Evolutionary conservation across 179 eudicot species (phyloP).

Genomic region (Monotropa hypopitys): DNA sequence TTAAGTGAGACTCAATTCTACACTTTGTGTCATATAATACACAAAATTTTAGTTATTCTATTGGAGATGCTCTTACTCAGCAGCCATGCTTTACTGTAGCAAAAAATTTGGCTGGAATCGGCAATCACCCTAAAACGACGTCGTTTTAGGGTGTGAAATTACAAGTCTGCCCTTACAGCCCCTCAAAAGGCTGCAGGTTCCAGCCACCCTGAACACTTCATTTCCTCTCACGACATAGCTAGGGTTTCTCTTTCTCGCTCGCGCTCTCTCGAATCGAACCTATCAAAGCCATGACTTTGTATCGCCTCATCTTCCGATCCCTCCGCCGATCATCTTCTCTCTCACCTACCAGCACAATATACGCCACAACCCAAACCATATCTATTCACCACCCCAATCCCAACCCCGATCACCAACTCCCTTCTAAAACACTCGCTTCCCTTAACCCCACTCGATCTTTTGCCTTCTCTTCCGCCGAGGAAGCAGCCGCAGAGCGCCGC

Average conservation of each 20-base stretch:
- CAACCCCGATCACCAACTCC: neutral
- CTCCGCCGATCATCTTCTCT: constrained; percentile 14
- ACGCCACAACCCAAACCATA: constrained; percentile 10
- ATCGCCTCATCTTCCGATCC: constrained; percentile 12
- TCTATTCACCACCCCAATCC: neutral
- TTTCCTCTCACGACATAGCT: neutral
- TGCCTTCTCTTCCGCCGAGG: constrained; percentile 84
- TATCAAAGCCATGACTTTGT: constrained; percentile 3
- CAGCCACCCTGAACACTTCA: neutral
- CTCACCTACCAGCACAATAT: constrained; percentile 4
- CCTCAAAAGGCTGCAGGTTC: too few species aligned
- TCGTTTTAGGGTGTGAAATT: too few species aligned
- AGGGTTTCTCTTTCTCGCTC: neutral
- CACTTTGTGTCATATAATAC: too few species aligned
- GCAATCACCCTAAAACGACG: too few species aligned
- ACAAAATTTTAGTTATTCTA: too few species aligned
- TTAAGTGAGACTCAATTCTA: too few species aligned
- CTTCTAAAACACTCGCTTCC: constrained; percentile 12
- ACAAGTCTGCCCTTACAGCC: too few species aligned
- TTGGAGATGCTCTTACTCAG: too few species aligned
- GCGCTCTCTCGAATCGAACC: neutral
- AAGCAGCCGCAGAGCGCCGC: constrained; percentile 81
- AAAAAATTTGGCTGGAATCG: too few species aligned
- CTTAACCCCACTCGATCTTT: constrained; percentile 10
- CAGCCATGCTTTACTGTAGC: too few species aligned